Percentiles rank a stretch among this genome's conserved stretches.
Evolutionary conservation across 148 eudicot species (phyloP).

Genomic region (Diospyros lotus): DNA sequence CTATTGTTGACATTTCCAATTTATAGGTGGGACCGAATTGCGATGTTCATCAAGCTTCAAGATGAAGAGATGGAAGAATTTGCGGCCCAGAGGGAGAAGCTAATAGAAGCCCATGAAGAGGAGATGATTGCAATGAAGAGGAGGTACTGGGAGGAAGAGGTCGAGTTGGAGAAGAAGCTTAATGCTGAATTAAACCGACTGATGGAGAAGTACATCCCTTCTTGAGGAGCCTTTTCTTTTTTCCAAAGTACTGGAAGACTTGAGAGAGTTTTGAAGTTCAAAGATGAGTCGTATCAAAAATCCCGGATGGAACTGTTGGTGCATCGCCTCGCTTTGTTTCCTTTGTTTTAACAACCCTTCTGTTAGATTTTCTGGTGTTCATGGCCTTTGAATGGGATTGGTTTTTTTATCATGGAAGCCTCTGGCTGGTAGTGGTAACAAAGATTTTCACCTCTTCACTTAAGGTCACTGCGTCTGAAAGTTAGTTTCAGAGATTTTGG

Average conservation of each 20-base stretch:
- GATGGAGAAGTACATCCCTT: constrained; percentile 47
- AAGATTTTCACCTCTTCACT: too few species aligned
- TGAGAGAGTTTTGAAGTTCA: background rate
- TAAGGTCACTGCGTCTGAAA: too few species aligned
- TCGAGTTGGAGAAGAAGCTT: constrained; percentile 45
- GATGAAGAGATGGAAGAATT: constrained; percentile 50
- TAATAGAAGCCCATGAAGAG: constrained; percentile 33
- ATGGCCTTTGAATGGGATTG: too few species aligned
- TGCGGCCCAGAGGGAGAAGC: constrained; percentile 39
- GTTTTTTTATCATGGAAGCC: too few species aligned
- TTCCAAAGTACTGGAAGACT: background rate
- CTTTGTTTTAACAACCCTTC: too few species aligned
- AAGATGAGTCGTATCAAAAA: too few species aligned
- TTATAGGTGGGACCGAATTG: constrained; percentile 25
- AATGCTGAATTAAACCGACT: constrained; percentile 35
- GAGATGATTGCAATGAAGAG: constrained; percentile 45
- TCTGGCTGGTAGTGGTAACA: too few species aligned
- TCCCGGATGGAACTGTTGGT: too few species aligned
- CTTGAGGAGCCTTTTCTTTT: background rate
- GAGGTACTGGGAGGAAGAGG: constrained; percentile 43
- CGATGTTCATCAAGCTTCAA: constrained; percentile 34
- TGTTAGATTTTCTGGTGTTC: too few species aligned
- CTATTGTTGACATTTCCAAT: too few species aligned
- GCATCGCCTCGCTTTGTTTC: too few species aligned
- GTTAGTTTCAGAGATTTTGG: too few species aligned